Percentiles rank a stretch among this genome's conserved stretches.
These are phyloP conservation scores for Phlebopus sp. DNA, from an alignment of 1,284 basidiomycete genomes.

Conservation along the genomic window DNA sequence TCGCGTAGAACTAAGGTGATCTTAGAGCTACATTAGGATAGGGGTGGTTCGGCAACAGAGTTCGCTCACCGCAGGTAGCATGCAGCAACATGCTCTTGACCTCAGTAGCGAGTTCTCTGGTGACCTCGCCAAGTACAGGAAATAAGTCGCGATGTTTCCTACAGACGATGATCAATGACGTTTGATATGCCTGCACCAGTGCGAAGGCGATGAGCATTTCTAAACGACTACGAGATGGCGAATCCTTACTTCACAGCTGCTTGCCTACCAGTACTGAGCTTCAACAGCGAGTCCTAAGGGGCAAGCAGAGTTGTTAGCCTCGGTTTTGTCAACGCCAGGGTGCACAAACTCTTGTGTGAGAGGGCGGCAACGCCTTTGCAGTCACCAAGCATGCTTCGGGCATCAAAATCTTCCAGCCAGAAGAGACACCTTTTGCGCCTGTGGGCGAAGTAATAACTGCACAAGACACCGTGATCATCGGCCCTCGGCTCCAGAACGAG, in stretches of 20 bases:
- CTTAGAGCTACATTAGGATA: slow-evolving; percentile 25
- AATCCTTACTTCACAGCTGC: not conserved
- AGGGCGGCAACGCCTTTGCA: slow-evolving; percentile 13
- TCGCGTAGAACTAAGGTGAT: slow-evolving; percentile 14
- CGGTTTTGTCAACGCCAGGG: not conserved
- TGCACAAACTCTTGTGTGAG: slow-evolving; percentile 14
- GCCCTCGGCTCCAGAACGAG: slow-evolving; percentile 13
- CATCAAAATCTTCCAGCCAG: slow-evolving; percentile 15
- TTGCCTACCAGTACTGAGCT: slow-evolving; percentile 45
- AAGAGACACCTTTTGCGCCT: slow-evolving; percentile 10
- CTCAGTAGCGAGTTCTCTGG: slow-evolving; percentile 36
- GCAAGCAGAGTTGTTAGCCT: not conserved
- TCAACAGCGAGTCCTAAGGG: slow-evolving; percentile 43
- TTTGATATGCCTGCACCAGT: not conserved
- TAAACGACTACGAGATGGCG: not conserved
- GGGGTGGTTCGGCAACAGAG: slow-evolving; percentile 31
- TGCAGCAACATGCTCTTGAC: slow-evolving; percentile 45
- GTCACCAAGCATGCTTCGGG: slow-evolving; percentile 9
- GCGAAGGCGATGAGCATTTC: not conserved
- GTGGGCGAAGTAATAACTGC: slow-evolving; percentile 15
- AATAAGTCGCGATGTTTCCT: slow-evolving; percentile 50
- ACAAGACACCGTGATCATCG: slow-evolving; percentile 8
- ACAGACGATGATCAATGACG: not conserved
- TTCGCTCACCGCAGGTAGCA: slow-evolving; percentile 40
- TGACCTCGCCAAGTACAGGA: slow-evolving; percentile 37